Percentiles rank a stretch among this genome's conserved stretches.
phyloP scores from a whole-genome alignment of 176 grass and related monocot species.

The Dendrocalamus sinicus region DNA sequence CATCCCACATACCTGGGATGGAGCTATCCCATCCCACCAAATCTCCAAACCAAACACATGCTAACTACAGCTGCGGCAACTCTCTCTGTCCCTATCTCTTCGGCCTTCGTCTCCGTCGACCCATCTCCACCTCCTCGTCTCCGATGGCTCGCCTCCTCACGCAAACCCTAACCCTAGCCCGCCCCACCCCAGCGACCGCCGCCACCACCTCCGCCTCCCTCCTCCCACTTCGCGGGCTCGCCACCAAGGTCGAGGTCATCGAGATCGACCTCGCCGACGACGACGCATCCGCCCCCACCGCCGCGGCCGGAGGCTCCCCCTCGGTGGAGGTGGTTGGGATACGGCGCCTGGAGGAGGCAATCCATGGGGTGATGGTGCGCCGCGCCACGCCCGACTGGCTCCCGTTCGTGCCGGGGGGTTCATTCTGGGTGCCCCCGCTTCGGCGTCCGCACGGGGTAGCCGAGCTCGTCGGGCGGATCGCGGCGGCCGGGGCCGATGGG shows the following conservation, averaged over 20 bases:
- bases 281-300: slow-evolving; percentile 18
- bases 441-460: slow-evolving; percentile 56
- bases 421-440: slow-evolving; percentile 88
- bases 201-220: slow-evolving; percentile 1
- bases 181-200: not conserved
- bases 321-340: slow-evolving; percentile 62
- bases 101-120: not conserved
- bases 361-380: slow-evolving; percentile 82
- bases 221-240: slow-evolving; percentile 41
- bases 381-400: slow-evolving; percentile 89
- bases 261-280: slow-evolving; percentile 72
- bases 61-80: not conserved
- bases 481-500: slow-evolving; percentile 11
- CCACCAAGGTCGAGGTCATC: slow-evolving; percentile 72
- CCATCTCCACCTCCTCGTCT: slow-evolving; percentile 3
- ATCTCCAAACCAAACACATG: too few species aligned
- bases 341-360: slow-evolving; percentile 78
- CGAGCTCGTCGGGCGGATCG: slow-evolving; percentile 63
- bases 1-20: too few species aligned
- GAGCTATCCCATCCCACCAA: too few species aligned
- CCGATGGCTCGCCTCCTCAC: slow-evolving; percentile 71
- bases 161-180: slow-evolving; percentile 64
- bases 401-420: slow-evolving; percentile 80
- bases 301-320: not conserved
- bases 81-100: not conserved